Evolutionary conservation across 129 eudicot genomes (phyloP).

Genomic region (Artemisia argyi): DNA sequence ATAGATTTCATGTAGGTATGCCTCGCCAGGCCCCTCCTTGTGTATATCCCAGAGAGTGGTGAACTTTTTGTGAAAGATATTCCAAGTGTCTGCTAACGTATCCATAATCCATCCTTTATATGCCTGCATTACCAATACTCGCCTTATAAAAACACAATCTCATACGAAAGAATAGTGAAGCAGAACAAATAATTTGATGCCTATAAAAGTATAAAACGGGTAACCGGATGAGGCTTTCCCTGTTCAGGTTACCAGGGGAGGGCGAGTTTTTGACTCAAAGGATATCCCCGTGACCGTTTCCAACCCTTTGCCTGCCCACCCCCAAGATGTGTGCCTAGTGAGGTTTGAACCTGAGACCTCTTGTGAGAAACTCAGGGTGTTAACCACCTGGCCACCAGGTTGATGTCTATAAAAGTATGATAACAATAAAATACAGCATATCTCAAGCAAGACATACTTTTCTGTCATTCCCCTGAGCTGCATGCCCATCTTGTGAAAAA

Average conservation of each 20-base stretch:
- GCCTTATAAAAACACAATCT: background rate
- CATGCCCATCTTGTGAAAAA: slow-evolving; percentile 90
- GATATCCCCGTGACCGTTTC: too few relatives aligned
- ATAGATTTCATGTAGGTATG: slow-evolving; percentile 78
- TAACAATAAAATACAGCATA: background rate
- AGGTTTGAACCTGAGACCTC: too few relatives aligned
- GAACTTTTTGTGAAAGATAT: slow-evolving; percentile 71
- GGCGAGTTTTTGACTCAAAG: too few relatives aligned
- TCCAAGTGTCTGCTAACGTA: slow-evolving; percentile 80
- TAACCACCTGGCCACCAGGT: too few relatives aligned
- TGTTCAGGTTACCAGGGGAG: too few relatives aligned
- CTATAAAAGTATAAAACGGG: background rate
- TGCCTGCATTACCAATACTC: slow-evolving; percentile 39
- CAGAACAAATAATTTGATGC: background rate
- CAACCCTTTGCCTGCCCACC: too few relatives aligned
- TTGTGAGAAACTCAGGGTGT: too few relatives aligned
- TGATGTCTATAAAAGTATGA: background rate
- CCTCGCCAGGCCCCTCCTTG: slow-evolving; percentile 90
- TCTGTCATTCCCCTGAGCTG: slow-evolving; percentile 49
- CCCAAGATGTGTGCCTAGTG: too few relatives aligned
- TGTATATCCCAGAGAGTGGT: slow-evolving; percentile 86
- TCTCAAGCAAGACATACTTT: slow-evolving; percentile 40
- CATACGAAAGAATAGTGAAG: background rate
- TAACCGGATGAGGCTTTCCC: too few relatives aligned
- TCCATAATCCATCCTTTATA: slow-evolving; percentile 79